Base-by-base conservation (phyloP, 2,329 filamentous ascomycete genomes). In the Aspergillus thermomutatus region DNA sequence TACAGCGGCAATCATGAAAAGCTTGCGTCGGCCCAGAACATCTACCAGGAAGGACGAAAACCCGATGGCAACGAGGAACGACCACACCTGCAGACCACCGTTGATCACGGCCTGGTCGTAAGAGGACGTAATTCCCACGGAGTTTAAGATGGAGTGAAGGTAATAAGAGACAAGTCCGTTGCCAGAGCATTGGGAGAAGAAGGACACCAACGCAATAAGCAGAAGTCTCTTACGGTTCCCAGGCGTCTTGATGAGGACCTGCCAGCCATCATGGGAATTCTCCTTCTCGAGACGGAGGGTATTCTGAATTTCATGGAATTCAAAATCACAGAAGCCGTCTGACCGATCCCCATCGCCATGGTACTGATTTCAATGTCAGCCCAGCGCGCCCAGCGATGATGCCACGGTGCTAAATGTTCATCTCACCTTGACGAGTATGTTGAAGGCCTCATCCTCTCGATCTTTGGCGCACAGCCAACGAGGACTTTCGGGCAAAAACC, bases 121-220 rank as follows among this genome's bases (percentile, higher is more conserved):
- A 27, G 54, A 54, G 8, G 54, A 55, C 14, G 52, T 48, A 25
- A 63, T 60, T 1, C 58, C 69, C 37, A 72, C 66, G 14, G 66
- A 67, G 21, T 60, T 61, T 14, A 75, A 63, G 34, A 76, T 72
- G 14, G 70, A 59, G 31, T 63, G 61, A 28, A 75, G 62, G 56
- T 75, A 71, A 54, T 73, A 73, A 10, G 59, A 60, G 1, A 61
- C 59, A 21, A 61, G 45, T 1, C 55, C 57, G 46, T 63, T 63
- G 3, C 57, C 57, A 4, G 57, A 61, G 23, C 59, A 60, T 17
- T 61, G 59, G 14, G 49, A 56, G 46, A 61, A 61, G 26, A 63
- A 58, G 2, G 53, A n/a, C 52, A 0, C 37, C 34, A 60, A 6
- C 3, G 50, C 50, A 34, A 60, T n/a, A n/a, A n/a, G n/a, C n/a